phyloP scores from a whole-genome alignment of 1,284 basidiomycete genomes.

The Microbotryum silenes-acaulis region DNA sequence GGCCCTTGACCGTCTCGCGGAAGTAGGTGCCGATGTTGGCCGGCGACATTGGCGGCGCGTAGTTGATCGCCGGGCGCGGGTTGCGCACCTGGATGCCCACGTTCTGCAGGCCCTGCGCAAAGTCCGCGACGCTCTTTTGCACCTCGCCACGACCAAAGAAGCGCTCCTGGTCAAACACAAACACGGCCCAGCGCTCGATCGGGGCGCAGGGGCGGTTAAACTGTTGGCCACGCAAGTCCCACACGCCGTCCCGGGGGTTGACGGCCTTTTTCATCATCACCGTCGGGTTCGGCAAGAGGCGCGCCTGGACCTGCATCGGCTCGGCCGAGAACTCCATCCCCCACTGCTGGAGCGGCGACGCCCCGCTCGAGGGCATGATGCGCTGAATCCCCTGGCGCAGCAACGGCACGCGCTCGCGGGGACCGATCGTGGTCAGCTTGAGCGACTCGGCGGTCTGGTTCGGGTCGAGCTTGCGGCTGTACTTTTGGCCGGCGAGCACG shows the following conservation, averaged over 20 bases:
- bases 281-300: constrained; percentile 6
- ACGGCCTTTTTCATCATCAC: constrained; percentile 4
- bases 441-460: constrained; percentile 13
- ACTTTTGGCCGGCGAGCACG: constrained; percentile 10
- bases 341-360: constrained; percentile 3
- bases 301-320: constrained; percentile 9
- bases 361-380: constrained; percentile 5
- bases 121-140: background rate
- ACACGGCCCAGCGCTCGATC: background rate
- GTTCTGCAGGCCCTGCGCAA: background rate
- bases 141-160: background rate
- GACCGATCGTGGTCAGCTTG: constrained; percentile 20
- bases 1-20: background rate
- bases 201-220: background rate
- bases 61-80: constrained; percentile 7
- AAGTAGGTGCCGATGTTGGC: background rate
- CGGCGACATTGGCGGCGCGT: constrained; percentile 7
- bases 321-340: background rate
- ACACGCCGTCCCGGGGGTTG: background rate
- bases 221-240: constrained; percentile 7
- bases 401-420: constrained; percentile 1
- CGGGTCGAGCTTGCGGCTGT: constrained; percentile 7
- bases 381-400: constrained; percentile 1
- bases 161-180: background rate
- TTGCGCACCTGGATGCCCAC: background rate